Base-by-base conservation (phyloP, 192 early-diverging fungal genomes). In the Coemansia sp. region DNA sequence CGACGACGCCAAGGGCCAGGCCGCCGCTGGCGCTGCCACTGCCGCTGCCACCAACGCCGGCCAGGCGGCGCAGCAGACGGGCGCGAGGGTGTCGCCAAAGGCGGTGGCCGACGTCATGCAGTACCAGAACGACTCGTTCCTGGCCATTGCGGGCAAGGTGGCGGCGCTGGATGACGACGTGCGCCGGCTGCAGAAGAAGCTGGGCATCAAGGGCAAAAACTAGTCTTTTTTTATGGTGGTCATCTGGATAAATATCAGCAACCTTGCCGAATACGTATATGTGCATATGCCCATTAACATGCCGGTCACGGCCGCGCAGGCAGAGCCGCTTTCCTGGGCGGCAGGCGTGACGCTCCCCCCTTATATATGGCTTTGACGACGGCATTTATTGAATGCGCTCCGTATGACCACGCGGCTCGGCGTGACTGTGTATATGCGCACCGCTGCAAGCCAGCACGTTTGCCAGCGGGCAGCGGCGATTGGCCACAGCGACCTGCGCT, bases 121-220 rank as follows among this genome's bases (percentile, higher is more conserved):
- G 51, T 68, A 71, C 51, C 78, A 80, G 70, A 80, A 80, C 68
- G 78, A 80, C 66, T 74, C 78, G 37, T 72, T 80, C 20, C 15
- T 80, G 65, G 78, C 78, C 12, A 74, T 80, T 70, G 78, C 73
- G 15, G 67, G 73, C 51, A 71, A 66, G 33, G 68, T 80, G 69
- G 78, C 78, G 15, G 78, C 78, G 6, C 59, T 80, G 8, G 73
- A 75, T 41, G 78, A 80, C 20, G 73, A 75, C 35, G 70, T 80
- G 18, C 65, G 73, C 33, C 60, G 70, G 41, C 67, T 80, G 36
- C 22, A 28, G 59, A 68, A 67, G 33, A 60, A 53, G 66, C 69
- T 80, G 7, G 78, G 54, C 0, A n/a, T 75, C 37, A 75, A 71
- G 60, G 4, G 11, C 28, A 58, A 48, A 15, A 39, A 12, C 54